Evolutionary conservation across 2,329 filamentous ascomycete species (phyloP).

Genomic region (Cercospora berteroae): DNA sequence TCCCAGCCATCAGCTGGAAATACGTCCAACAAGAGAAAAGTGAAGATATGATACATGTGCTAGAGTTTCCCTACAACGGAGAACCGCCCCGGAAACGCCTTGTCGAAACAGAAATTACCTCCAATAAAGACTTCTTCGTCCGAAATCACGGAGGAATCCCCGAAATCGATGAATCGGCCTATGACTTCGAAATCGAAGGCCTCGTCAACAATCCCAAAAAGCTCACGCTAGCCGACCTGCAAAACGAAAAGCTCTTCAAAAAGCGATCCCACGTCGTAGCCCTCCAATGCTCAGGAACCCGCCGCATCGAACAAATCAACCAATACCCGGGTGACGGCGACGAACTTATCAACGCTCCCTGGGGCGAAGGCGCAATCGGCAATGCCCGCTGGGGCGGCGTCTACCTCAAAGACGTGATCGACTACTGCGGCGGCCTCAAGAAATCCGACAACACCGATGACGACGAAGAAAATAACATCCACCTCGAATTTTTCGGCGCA

Average conservation of each 20-base stretch:
- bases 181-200: slow-evolving; percentile 57
- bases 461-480: slow-evolving; percentile 45
- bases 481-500: slow-evolving; percentile 67
- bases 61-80: slow-evolving; percentile 51
- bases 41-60: slow-evolving; percentile 49
- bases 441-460: slow-evolving; percentile 33
- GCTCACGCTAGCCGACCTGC: slow-evolving; percentile 59
- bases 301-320: slow-evolving; percentile 66
- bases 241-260: slow-evolving; percentile 60
- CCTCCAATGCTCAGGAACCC: slow-evolving; percentile 67
- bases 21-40: slow-evolving; percentile 47
- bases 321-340: slow-evolving; percentile 65
- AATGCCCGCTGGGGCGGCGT: slow-evolving; percentile 61
- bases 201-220: slow-evolving; percentile 58
- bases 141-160: slow-evolving; percentile 72
- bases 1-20: slow-evolving; percentile 55
- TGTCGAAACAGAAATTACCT: slow-evolving; percentile 49
- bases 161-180: slow-evolving; percentile 58
- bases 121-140: slow-evolving; percentile 64
- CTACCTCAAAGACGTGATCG: slow-evolving; percentile 55
- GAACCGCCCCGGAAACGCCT: slow-evolving; percentile 38
- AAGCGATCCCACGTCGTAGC: slow-evolving; percentile 59
- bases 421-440: slow-evolving; percentile 65
- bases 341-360: slow-evolving; percentile 35
- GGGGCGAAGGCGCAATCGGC: slow-evolving; percentile 64